Percentiles rank a stretch among this genome's conserved stretches.
These are phyloP conservation scores for Marasmius sp. DNA, from an alignment of 1,284 basidiomycete species.

Conservation along the genomic window DNA sequence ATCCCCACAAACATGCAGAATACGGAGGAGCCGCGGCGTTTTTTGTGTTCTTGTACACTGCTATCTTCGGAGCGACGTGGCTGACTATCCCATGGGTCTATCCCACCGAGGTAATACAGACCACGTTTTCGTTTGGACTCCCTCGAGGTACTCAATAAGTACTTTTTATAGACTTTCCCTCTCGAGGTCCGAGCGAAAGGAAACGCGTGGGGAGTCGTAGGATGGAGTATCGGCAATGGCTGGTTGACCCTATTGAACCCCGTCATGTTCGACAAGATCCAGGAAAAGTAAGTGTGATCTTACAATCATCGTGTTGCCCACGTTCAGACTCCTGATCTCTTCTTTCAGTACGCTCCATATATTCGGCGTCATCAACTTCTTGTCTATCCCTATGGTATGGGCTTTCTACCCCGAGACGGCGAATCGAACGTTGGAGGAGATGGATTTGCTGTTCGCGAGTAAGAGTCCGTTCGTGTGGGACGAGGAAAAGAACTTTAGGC, in stretches of 20 bases:
- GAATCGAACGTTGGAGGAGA: constrained; percentile 52
- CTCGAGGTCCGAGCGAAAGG: constrained; percentile 60
- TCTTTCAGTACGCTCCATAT: constrained; percentile 38
- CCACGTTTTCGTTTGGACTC: constrained; percentile 1
- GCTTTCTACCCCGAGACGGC: constrained; percentile 50
- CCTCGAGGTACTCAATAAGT: neutral
- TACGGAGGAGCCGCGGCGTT: constrained; percentile 48
- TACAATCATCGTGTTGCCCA: neutral
- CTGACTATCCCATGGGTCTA: constrained; percentile 58
- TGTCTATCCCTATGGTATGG: constrained; percentile 48
- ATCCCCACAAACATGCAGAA: constrained; percentile 39
- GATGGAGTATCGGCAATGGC: constrained; percentile 54
- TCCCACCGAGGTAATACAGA: constrained; percentile 24
- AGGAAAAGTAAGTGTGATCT: constrained; percentile 27
- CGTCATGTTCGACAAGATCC: constrained; percentile 36
- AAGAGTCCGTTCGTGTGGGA: constrained; percentile 47
- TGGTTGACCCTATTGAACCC: constrained; percentile 33
- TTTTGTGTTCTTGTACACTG: constrained; percentile 50
- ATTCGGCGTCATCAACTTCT: constrained; percentile 47
- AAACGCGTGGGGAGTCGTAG: constrained; percentile 53
- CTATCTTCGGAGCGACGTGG: constrained; percentile 53
- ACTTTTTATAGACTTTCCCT: constrained; percentile 49
- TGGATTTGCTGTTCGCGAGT: constrained; percentile 48
- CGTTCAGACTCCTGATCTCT: constrained; percentile 6
- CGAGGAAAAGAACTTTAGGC: constrained; percentile 35